phyloP scores from a whole-genome alignment of 1,284 basidiomycete species.

The Dichomitus squalens region DNA sequence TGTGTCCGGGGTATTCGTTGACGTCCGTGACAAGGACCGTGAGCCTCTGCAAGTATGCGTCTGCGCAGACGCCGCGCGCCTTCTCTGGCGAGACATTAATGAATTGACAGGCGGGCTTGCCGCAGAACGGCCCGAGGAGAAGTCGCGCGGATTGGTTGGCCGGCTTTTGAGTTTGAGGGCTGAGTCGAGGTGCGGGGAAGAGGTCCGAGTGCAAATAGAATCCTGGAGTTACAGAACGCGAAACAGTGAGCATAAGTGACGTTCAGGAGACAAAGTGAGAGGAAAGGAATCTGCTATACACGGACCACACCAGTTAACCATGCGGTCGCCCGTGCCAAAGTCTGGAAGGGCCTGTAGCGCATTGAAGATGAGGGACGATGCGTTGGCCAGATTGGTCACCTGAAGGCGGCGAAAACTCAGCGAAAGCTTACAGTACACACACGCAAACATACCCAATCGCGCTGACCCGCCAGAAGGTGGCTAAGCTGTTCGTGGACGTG shows the following conservation, averaged over 20 bases:
- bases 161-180: conserved; percentile 4
- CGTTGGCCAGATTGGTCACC: conserved; percentile 87
- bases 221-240: conserved; percentile 47
- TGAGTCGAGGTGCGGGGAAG: conserved; percentile 53
- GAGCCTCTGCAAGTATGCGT: conserved; percentile 60
- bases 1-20: conserved; percentile 82
- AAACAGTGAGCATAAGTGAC: background rate
- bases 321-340: conserved; percentile 64
- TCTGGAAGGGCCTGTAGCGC: conserved; percentile 63
- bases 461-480: conserved; percentile 64
- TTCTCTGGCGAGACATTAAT: conserved; percentile 64
- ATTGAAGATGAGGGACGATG: conserved; percentile 78
- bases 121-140: conserved; percentile 83
- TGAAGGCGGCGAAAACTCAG: conserved; percentile 33
- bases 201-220: conserved; percentile 78
- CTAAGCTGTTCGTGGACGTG: conserved; percentile 70
- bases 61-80: conserved; percentile 79
- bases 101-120: conserved; percentile 86
- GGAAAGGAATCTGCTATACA: conserved; percentile 5
- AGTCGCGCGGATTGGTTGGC: conserved; percentile 37
- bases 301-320: conserved; percentile 91
- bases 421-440: conserved; percentile 15
- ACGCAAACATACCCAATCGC: conserved; percentile 66
- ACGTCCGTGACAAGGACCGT: conserved; percentile 75
- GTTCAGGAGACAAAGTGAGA: background rate